phyloP scores from a whole-genome alignment of 257 asterid genomes.

The Mitragyna speciosa region DNA sequence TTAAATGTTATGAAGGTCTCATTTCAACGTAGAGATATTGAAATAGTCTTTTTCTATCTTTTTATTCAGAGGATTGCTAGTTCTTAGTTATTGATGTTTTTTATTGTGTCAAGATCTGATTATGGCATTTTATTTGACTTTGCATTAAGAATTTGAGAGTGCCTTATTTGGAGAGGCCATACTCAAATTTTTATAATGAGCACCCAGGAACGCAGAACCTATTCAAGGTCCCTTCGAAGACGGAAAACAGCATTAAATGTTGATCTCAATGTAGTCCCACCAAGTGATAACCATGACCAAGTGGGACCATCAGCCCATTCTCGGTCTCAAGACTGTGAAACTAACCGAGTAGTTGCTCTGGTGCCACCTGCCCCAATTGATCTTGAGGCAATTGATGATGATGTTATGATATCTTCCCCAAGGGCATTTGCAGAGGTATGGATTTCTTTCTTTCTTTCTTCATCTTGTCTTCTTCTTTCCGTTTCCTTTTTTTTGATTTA shows the following conservation, averaged over 20 bases:
- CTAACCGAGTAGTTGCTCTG: constrained; percentile 13
- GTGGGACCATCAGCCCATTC: constrained; percentile 36
- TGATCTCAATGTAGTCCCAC: constrained; percentile 39
- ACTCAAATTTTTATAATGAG: constrained; percentile 24
- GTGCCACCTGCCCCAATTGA: constrained; percentile 36
- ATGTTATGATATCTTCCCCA: constrained; percentile 46
- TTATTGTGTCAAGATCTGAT: background rate
- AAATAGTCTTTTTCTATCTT: background rate
- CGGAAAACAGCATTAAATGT: constrained; percentile 30
- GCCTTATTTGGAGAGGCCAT: background rate
- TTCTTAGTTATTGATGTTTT: background rate
- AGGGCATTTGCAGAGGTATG: constrained; percentile 43
- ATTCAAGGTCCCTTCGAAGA: constrained; percentile 26
- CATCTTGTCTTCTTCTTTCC: background rate
- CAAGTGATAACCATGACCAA: constrained; percentile 26
- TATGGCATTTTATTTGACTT: background rate
- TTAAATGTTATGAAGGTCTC: too few species aligned
- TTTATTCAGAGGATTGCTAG: background rate
- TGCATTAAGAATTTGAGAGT: background rate
- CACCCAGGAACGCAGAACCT: constrained; percentile 29
- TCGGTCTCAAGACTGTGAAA: constrained; percentile 16
- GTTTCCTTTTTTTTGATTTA: background rate
- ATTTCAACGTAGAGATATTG: too few species aligned
- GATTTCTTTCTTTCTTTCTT: constrained; percentile 4
- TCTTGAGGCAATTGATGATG: constrained; percentile 49